Evolutionary conservation across 1,284 basidiomycete species (phyloP).

Genomic region (Sporisorium graminicola): DNA sequence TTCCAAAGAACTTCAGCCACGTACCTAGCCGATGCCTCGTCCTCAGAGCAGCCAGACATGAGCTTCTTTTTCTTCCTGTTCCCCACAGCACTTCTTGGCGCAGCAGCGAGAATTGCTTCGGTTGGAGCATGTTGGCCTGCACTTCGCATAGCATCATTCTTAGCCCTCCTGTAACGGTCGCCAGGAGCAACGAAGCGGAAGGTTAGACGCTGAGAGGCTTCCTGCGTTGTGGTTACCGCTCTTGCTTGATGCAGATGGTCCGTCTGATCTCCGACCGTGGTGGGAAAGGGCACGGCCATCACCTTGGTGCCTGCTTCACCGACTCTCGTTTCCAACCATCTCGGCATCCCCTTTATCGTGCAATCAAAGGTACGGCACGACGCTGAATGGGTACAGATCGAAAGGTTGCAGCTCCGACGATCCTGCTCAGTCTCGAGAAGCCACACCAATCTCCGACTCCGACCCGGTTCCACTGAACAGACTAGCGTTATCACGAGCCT

Average conservation of each 20-base stretch:
- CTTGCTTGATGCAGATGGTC: neutral
- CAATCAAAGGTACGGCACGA: neutral
- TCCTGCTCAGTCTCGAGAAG: neutral
- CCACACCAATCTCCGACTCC: conserved; percentile 4
- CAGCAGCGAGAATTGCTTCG: neutral
- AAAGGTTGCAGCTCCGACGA: neutral
- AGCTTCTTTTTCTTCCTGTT: too few species aligned
- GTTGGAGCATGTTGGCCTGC: neutral
- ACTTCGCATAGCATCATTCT: neutral
- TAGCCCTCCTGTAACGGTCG: too few species aligned
- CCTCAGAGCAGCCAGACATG: too few species aligned
- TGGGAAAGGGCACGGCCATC: neutral
- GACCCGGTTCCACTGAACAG: conserved; percentile 4
- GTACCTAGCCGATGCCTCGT: neutral
- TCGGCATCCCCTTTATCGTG: neutral
- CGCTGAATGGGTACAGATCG: neutral
- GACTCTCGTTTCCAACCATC: neutral
- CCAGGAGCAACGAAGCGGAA: too few species aligned
- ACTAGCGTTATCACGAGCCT: neutral
- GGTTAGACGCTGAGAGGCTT: too few species aligned
- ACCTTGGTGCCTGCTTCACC: neutral
- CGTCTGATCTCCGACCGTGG: neutral
- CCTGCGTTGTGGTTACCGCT: too few species aligned
- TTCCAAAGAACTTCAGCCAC: conserved; percentile 1
- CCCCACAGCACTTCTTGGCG: conserved; percentile 7